Base-by-base conservation (phyloP, 2,329 filamentous ascomycete genomes). In the Venturia asperata region DNA sequence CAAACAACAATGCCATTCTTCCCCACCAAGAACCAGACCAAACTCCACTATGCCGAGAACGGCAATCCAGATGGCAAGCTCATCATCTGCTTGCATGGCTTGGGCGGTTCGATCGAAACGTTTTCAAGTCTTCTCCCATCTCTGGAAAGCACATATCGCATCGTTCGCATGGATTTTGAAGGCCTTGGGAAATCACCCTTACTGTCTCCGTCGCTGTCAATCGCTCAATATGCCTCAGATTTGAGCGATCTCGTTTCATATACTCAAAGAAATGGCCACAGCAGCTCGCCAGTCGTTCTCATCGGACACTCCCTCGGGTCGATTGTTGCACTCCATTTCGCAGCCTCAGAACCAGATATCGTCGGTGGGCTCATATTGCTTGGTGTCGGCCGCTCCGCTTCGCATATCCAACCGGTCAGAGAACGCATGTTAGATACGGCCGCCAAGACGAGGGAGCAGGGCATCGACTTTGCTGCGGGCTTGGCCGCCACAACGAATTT, bases 291-390 rank as follows among this genome's bases (percentile, higher is more conserved):
- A 63, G 61, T 63, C 61, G 19, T 63, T n/a, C 19, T 63, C 41
- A 49, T 63, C 17, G 42, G 61, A 27, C 61, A 63, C 41, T 63
- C 61, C 27, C 61, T 63, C 24, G 61, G 61, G 24, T 43, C 61
- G 13, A 49, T 63, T 5, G 41, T 63, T 47, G 61, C 37, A 5
- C 61, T 63, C 9, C 61, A 63, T 11, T 63, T 43, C 41, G 61
- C 61, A 13, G 61, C 61, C 11, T 43, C 24, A 45, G 24, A 49
- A 7, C 42, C 61, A n/a, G n/a, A 15, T 13, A 15, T n/a, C n/a
- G 41, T 63, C n/a, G 41, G 5, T 19, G 61, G 61, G 24, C 61
- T 63, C 19, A 41, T 45, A 30, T 45, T 63, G 17, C 61, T 63
- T 41, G 61, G 61, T 34, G 42, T 47, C n/a, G 61, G 61, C 17